A percentile compares a stretch with the other conserved stretches of the same genome.
These are phyloP conservation scores for Stachybotrys elegans DNA, from an alignment of 2,329 filamentous ascomycete genomes.

Conservation along the genomic window DNA sequence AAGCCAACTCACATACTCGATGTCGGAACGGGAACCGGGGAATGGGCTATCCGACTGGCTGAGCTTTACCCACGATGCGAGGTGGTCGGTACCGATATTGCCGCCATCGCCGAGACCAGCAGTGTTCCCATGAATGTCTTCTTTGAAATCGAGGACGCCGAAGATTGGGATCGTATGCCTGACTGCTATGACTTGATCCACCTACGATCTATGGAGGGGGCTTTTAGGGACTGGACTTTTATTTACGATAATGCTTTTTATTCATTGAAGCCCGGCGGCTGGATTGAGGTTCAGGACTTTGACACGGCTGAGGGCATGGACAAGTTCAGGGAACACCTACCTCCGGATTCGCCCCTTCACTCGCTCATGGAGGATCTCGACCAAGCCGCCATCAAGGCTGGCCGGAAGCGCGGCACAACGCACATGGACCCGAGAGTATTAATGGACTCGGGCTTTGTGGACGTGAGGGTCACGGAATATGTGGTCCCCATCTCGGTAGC, in stretches of 20 bases:
- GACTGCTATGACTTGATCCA: constrained; percentile 53
- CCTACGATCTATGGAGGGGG: constrained; percentile 49
- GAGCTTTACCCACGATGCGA: constrained; percentile 49
- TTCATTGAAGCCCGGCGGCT: constrained; percentile 52
- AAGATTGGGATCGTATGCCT: constrained; percentile 51
- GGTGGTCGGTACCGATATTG: constrained; percentile 54
- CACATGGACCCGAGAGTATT: constrained; percentile 42
- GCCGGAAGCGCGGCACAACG: constrained; percentile 36
- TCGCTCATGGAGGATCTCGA: constrained; percentile 34
- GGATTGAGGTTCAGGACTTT: constrained; percentile 52
- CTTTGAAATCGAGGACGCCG: constrained; percentile 56
- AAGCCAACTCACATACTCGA: constrained; percentile 43
- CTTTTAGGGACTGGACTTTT: constrained; percentile 50
- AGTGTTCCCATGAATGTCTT: constrained; percentile 53
- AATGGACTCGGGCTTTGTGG: constrained; percentile 45
- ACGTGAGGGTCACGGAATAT: constrained; percentile 42
- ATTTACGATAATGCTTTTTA: constrained; percentile 48
- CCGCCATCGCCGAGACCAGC: constrained; percentile 50
- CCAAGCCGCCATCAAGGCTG: constrained; percentile 37
- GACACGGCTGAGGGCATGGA: constrained; percentile 36
- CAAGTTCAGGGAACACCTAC: constrained; percentile 31
- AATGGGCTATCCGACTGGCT: constrained; percentile 47
- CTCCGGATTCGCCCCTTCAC: constrained; percentile 39
- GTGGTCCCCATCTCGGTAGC: constrained; percentile 42
- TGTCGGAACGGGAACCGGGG: constrained; percentile 54